These are phyloP conservation scores for Eucalyptus caleyi DNA, from an alignment of 345 rosid genomes.

Conservation along the genomic window DNA sequence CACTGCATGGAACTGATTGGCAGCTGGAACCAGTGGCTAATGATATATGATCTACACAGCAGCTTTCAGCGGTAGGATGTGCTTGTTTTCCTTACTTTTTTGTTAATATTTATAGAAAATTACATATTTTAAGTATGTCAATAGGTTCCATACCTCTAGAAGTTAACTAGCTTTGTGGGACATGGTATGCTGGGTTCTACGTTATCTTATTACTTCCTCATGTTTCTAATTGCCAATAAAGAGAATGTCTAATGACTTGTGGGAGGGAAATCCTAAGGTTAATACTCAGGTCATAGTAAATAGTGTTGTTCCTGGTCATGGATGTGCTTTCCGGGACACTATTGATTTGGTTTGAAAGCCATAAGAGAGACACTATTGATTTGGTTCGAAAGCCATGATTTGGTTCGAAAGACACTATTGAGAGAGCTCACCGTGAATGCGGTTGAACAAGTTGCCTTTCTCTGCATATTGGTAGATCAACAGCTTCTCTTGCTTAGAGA, in stretches of 20 bases:
- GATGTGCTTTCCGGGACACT: neutral
- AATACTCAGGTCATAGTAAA: neutral
- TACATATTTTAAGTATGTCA: neutral
- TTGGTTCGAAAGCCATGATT: neutral
- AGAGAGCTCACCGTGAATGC: conserved; percentile 32
- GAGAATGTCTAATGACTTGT: neutral
- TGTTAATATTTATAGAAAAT: neutral
- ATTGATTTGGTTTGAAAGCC: neutral
- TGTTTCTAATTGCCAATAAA: neutral
- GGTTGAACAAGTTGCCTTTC: conserved; percentile 37
- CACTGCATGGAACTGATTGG: neutral
- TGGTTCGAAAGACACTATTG: neutral
- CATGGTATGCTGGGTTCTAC: neutral
- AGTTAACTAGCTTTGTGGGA: neutral
- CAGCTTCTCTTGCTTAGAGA: conserved; percentile 56
- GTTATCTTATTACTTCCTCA: neutral
- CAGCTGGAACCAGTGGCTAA: neutral
- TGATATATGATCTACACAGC: neutral
- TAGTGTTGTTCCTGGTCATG: neutral
- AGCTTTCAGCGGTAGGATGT: neutral
- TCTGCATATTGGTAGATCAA: conserved; percentile 20
- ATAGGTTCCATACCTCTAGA: neutral
- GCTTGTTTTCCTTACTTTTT: neutral
- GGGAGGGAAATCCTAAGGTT: neutral
- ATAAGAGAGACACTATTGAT: neutral